Conservation (phyloP, 1,284 basidiomycete species). For the Cystodermella granulosa region DNA sequence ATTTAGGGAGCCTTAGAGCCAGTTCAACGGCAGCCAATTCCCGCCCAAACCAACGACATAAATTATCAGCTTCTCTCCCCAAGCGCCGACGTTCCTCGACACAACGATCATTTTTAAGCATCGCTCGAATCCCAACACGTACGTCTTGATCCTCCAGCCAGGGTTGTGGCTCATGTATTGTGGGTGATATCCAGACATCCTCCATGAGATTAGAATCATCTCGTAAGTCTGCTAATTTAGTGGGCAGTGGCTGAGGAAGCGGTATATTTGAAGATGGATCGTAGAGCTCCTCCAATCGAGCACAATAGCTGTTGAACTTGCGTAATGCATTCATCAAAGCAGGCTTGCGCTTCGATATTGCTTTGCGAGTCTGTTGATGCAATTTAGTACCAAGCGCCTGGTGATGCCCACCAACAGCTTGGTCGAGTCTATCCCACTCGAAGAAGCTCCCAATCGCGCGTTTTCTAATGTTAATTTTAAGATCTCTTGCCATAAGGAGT, state of each 20-base stretch:
- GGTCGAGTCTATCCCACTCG: constrained; percentile 38
- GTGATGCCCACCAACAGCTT: constrained; percentile 29
- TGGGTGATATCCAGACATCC: constrained; percentile 38
- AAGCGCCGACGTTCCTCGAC: constrained; percentile 20
- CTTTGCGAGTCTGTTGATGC: constrained; percentile 34
- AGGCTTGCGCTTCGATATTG: constrained; percentile 34
- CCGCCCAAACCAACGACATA: constrained; percentile 22
- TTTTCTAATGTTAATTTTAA: constrained; percentile 40
- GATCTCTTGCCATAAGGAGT: constrained; percentile 31
- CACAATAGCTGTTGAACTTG: constrained; percentile 38
- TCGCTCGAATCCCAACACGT: constrained; percentile 28
- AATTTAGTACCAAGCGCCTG: constrained; percentile 38
- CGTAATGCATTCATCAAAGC: constrained; percentile 28
- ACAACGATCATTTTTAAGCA: constrained; percentile 30
- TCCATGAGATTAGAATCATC: constrained; percentile 32
- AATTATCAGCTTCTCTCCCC: constrained; percentile 19
- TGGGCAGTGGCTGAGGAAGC: constrained; percentile 28
- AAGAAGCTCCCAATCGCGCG: constrained; percentile 35
- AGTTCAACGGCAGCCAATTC: constrained; percentile 19
- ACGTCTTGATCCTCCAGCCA: constrained; percentile 37
- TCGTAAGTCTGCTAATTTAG: constrained; percentile 25
- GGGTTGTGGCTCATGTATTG: constrained; percentile 14
- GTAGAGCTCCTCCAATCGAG: constrained; percentile 19
- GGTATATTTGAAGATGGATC: constrained; percentile 28
- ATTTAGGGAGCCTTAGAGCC: constrained; percentile 8